These are phyloP conservation scores for Dactylellina cionopaga DNA, from an alignment of 2,329 filamentous ascomycete species.

Conservation along the genomic window DNA sequence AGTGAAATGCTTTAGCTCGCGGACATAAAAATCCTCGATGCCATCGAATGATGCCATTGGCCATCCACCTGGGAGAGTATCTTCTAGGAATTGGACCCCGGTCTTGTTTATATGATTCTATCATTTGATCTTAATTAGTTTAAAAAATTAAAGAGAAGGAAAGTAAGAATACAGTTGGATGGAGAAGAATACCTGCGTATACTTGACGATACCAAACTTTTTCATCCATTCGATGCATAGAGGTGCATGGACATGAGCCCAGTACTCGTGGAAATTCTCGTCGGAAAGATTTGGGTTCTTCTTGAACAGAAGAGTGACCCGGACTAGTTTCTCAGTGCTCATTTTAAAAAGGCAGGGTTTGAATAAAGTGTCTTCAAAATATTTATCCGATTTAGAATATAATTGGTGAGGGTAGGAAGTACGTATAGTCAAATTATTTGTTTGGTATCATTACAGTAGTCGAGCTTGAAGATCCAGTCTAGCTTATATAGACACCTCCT, in stretches of 20 bases:
- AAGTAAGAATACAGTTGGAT: not conserved
- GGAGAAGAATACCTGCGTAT: constrained; percentile 3
- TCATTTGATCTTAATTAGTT: not conserved
- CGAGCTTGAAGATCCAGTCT: too few species aligned
- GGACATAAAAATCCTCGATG: constrained; percentile 19
- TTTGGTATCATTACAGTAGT: too few species aligned
- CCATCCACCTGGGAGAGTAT: not conserved
- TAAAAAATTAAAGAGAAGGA: not conserved
- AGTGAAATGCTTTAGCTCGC: constrained; percentile 10
- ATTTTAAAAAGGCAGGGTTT: not conserved
- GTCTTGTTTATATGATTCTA: constrained; percentile 17
- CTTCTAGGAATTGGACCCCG: not conserved
- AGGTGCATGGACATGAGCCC: constrained; percentile 6
- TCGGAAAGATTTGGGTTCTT: not conserved
- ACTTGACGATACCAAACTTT: constrained; percentile 14
- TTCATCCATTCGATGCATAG: constrained; percentile 11
- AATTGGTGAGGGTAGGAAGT: too few species aligned
- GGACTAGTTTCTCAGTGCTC: constrained; percentile 12
- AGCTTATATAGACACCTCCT: too few species aligned
- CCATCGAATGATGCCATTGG: constrained; percentile 1
- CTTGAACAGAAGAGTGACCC: constrained; percentile 1
- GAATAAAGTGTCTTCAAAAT: too few species aligned
- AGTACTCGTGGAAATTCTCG: constrained; percentile 5
- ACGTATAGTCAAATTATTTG: too few species aligned
- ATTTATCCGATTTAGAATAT: too few species aligned